Percentiles rank a stretch among this genome's conserved stretches.
Evolutionary conservation across 768 basidiomycete genomes (phyloP).

Genomic region (Mycena vulgaris): DNA sequence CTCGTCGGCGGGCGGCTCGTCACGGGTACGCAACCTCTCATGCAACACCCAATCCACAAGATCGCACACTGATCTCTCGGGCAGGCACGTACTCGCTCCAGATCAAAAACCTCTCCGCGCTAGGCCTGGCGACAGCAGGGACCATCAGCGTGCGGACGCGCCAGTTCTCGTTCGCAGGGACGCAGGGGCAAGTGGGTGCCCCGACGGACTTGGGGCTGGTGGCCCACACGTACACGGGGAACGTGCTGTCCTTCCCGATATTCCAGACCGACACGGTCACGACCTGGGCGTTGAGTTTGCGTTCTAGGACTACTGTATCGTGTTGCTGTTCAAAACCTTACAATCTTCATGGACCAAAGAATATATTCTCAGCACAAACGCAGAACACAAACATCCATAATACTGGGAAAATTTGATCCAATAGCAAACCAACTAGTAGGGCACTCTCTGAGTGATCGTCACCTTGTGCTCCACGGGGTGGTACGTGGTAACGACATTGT

Average conservation of each 20-base stretch:
- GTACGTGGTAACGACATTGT: slow-evolving; percentile 5
- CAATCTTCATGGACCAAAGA: too few relatives aligned
- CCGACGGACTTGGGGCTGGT: slow-evolving; percentile 38
- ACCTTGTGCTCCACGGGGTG: neutral
- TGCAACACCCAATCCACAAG: too few relatives aligned
- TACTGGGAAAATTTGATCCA: too few relatives aligned
- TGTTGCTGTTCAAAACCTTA: too few relatives aligned
- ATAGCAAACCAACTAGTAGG: neutral
- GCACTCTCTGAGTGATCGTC: neutral
- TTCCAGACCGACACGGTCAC: slow-evolving; percentile 41
- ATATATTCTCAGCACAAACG: too few relatives aligned
- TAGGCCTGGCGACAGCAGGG: slow-evolving; percentile 37
- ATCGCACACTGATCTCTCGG: too few relatives aligned
- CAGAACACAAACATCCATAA: too few relatives aligned
- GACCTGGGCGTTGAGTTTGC: slow-evolving; percentile 43
- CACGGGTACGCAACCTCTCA: slow-evolving; percentile 28
- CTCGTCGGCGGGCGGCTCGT: slow-evolving; percentile 41
- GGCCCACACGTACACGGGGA: slow-evolving; percentile 38
- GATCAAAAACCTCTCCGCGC: slow-evolving; percentile 38
- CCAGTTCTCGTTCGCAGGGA: slow-evolving; percentile 39
- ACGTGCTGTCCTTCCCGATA: slow-evolving; percentile 40
- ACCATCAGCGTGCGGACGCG: slow-evolving; percentile 37
- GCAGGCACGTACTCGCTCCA: slow-evolving; percentile 38
- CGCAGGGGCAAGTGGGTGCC: slow-evolving; percentile 30
- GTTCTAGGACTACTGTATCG: slow-evolving; percentile 15